A percentile compares a stretch with the other conserved stretches of the same genome.
Conservation (phyloP, 495 filamentous ascomycete genomes). For the Penicillium ochrochloron region DNA sequence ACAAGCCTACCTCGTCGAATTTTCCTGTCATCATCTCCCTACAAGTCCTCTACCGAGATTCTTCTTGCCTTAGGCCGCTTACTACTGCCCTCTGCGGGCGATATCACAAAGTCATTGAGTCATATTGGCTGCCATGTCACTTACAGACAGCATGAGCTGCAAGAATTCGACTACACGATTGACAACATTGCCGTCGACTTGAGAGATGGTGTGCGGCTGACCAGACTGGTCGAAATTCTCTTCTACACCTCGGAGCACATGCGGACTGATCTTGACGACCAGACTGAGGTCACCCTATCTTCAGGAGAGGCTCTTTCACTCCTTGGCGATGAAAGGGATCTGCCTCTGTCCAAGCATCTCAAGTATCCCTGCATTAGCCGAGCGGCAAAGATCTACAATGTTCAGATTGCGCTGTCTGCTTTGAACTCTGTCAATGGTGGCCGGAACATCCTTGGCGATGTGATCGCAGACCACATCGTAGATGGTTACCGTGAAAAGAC, state of each 20-base stretch:
- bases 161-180: conserved; percentile 63
- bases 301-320: conserved; percentile 23
- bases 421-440: conserved; percentile 47
- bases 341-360: conserved; percentile 60
- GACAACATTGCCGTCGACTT: conserved; percentile 67
- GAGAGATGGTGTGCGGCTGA: conserved; percentile 65
- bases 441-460: conserved; percentile 35
- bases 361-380: conserved; percentile 63
- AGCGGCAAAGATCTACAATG: conserved; percentile 64
- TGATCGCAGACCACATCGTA: conserved; percentile 65
- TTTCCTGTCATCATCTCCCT: conserved; percentile 50
- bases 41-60: conserved; percentile 61
- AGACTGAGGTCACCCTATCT: conserved; percentile 17
- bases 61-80: conserved; percentile 56
- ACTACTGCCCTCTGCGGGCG: conserved; percentile 63
- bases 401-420: conserved; percentile 60
- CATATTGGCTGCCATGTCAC: conserved; percentile 61
- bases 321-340: conserved; percentile 24
- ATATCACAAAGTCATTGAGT: conserved; percentile 56
- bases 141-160: conserved; percentile 59
- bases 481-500: conserved; percentile 72
- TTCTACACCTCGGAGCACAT: conserved; percentile 45
- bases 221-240: conserved; percentile 63
- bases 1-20: conserved; percentile 44
- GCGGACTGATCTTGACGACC: conserved; percentile 10